Evolutionary conservation across 345 rosid genomes (phyloP), one percentile per base, ranked within the genome.

Genomic region (Diplotaxis tenuifolia): DNA sequence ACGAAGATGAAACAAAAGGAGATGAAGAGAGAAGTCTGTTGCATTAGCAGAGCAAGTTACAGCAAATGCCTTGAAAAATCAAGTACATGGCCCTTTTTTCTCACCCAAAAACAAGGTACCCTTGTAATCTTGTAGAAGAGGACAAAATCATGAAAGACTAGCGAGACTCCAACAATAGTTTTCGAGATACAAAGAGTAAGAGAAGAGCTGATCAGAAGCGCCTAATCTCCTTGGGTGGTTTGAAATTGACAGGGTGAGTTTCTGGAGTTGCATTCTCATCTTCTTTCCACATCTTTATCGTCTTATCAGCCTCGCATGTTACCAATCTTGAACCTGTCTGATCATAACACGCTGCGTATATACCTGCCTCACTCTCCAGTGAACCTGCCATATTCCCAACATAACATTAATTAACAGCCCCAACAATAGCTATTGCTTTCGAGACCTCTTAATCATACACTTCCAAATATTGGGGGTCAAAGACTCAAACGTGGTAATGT

Each of bases 221-320:
- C 8, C 98, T 83, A 65, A 96, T 87, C n/a, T 96, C 99, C 82
- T 88, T 96, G 8, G 99, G 99, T 19, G 99, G 98, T 84, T 84
- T 96, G 85, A 86, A 96, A 79, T 90, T 92, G 71, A 96, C 72
- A 47, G 99, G 99, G 78, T 96, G 96, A 20, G 95, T 92, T 55
- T 92, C 97, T 9, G 97, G 91, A 40, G 97, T 90, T 11, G 98
- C 99, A 29, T 61, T 84, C 65, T 89, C 97, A 61, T 96, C 99
- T 82, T 96, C 98, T 78, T 86, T 96, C 99, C 99, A 96, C 97
- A 96, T 90, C 80, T 96, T 90, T 42, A 96, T 92, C 1, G 99
- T 92, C 81, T 92, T 96, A 70, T 96, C 98, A 0, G 99, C 99
- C 77, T 96, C 99, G 1, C 99, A 96, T 14, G 86, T 76, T 23